These are phyloP conservation scores for Coemansia sp. DNA, from an alignment of 192 early-diverging fungal genomes.

Conservation along the genomic window DNA sequence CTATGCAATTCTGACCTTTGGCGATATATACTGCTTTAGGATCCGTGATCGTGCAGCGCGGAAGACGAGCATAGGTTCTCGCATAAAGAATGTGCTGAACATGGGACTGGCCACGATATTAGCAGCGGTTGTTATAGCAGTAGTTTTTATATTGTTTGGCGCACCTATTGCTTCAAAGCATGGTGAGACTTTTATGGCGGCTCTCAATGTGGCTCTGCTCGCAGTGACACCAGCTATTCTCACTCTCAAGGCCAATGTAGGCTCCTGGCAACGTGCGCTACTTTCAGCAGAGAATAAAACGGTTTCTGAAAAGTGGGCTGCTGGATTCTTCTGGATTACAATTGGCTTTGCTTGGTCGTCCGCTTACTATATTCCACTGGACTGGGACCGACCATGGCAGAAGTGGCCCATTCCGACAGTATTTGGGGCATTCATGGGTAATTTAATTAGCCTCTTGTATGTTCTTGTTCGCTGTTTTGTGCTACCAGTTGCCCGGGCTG, in stretches of 20 bases:
- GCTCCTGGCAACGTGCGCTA: conserved; percentile 29
- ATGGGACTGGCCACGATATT: conserved; percentile 16
- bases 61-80: background rate
- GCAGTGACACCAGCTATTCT: conserved; percentile 42
- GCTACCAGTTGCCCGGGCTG: conserved; percentile 27
- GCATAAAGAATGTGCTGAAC: conserved; percentile 7
- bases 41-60: conserved; percentile 1
- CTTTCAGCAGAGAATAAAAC: conserved; percentile 15
- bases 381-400: conserved; percentile 55
- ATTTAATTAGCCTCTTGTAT: conserved; percentile 34
- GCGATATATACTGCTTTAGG: conserved; percentile 48
- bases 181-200: conserved; percentile 31
- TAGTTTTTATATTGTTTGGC: conserved; percentile 39
- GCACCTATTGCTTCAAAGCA: conserved; percentile 34
- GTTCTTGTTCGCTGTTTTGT: conserved; percentile 43
- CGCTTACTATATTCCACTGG: conserved; percentile 50
- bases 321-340: conserved; percentile 49
- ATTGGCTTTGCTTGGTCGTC: conserved; percentile 26
- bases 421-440: conserved; percentile 42
- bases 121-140: conserved; percentile 3
- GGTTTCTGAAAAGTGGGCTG: conserved; percentile 47
- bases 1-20: conserved; percentile 39
- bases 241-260: conserved; percentile 20
- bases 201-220: conserved; percentile 36
- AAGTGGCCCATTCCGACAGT: conserved; percentile 50